Conservation (phyloP, 2,329 filamentous ascomycete genomes). For the Colletotrichum coccodes region DNA sequence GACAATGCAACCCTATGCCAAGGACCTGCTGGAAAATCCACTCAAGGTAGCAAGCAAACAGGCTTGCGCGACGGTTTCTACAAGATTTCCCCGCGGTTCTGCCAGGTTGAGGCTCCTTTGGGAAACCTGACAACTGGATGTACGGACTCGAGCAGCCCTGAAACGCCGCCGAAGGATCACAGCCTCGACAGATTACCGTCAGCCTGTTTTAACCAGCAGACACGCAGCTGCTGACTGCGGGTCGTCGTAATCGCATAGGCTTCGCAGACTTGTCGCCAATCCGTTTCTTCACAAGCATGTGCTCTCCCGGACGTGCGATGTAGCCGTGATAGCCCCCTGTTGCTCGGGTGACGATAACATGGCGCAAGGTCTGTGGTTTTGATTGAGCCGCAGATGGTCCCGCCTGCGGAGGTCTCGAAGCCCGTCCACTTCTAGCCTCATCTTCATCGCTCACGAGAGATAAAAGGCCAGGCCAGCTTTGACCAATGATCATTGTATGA, state of each 20-base stretch:
- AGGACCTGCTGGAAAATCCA: not conserved
- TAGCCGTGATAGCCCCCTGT: not conserved
- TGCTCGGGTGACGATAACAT: not conserved
- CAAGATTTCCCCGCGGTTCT: not conserved
- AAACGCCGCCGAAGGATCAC: not conserved
- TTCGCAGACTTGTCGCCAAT: too few species aligned
- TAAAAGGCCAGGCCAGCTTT: not conserved
- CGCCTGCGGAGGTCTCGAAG: not conserved
- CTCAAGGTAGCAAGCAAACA: not conserved
- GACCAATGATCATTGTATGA: too few species aligned
- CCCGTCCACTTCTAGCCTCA: not conserved
- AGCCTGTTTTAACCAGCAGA: not conserved
- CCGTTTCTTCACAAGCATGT: too few species aligned
- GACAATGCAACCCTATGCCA: not conserved
- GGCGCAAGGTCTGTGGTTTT: not conserved
- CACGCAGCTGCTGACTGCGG: not conserved
- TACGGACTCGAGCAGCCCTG: not conserved
- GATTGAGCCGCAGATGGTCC: slow-evolving; percentile 8
- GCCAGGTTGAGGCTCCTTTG: not conserved
- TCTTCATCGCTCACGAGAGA: not conserved
- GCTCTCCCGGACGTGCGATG: not conserved
- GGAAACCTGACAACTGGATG: not conserved
- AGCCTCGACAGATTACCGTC: not conserved
- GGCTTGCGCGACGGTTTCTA: not conserved
- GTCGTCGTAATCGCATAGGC: too few species aligned